Base-by-base conservation (phyloP, 2,329 filamentous ascomycete genomes). In the Dactylonectria estremocensis region DNA sequence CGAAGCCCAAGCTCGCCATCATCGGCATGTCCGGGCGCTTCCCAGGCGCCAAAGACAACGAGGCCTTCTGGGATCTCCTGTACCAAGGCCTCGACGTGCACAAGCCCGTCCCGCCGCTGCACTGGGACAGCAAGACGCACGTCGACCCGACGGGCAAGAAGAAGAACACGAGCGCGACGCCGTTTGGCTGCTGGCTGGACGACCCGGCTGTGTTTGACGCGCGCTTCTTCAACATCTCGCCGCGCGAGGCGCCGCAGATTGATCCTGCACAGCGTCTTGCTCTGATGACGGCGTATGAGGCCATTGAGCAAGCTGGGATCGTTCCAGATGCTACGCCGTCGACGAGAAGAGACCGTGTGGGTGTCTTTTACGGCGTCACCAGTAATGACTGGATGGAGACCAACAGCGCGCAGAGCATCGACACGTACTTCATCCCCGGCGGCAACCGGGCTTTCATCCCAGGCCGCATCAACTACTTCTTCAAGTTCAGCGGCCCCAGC, bases 381-480 rank as follows among this genome's bases (percentile, higher is more conserved):
- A 93, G 91, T 58, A 91, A 95, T 69, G 93, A 95, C 76, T 95
- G 91, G 87, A 87, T 91, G 81, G 93, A 95, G 88, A 89, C 93
- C 65, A 95, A 95, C 77, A 89, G 88, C 10, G 88, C 88, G 0
- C 90, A 95, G 75, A 89, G 93, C 6, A 83, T 89, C n/a, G 83
- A 85, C 61, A 88, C 86, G 0, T 89, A 89, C 73, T 87, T 80
- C 71, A 86, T 89, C 50, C 83, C 87, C 0, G 72, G 72, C 1
- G 72, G 72, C 2, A 73, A 74, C 24, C 80, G 88, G 18, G 87
- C 86, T 0, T 90, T 89, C 63, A 82, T 78, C 0, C 83, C 84
- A 0, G 88, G 87, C 0, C 82, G 87, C 89, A 91, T 94, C 77
- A 94, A 93, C 81, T 94, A 94, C 80, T 91, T 91, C 78, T 94